Base-by-base conservation (phyloP, 345 rosid genomes). In the Cardamine chenopodiifolia region DNA sequence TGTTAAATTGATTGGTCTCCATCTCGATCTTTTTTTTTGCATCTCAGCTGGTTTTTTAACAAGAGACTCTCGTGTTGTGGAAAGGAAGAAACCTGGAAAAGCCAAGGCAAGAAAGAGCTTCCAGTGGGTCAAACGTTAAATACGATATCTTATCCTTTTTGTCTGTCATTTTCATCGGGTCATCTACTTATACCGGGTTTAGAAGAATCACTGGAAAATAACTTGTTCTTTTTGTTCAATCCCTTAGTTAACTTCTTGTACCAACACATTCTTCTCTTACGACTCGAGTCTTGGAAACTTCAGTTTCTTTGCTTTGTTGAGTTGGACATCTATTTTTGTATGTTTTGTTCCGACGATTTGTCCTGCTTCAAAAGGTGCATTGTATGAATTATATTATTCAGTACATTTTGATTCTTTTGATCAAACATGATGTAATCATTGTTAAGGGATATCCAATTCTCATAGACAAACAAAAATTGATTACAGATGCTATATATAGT, bases 71-170 rank as follows among this genome's bases (percentile, higher is more conserved):
- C 82, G 99, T 48, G 93, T 86, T 84, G 99, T 94, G 66, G 99
- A 94, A 85, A 88, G 99, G 86, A 95, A 95, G 73, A 92, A 95
- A 79, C 99, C 97, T 11, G 99, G 97, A 54, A 92, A 85, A 78
- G 97, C 97, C 1, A 95, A 95, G 82, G 99, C 99, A 49, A 95
- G 97, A 78, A 95, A 95, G 87, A 92, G 99, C 84, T 95, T 87
- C 83, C 97, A 90, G 79, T 95, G 97, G 99, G 97, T 89, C 83
- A 92, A 95, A 81, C 99, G 99, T 80, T 94, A 83, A 86, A 80
- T 70, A 47, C 49, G 1, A 39, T 55, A 58, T 77, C 59, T 57
- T 77, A 35, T 62, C 4, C 22, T 64, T 35, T 56, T 10, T 18
- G 13, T 55, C 53, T 25, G 44, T 35, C 56, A 28, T 14, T 71